Evolutionary conservation across 2,329 filamentous ascomycete genomes (phyloP).

Genomic region (Fusarium stilboides): DNA sequence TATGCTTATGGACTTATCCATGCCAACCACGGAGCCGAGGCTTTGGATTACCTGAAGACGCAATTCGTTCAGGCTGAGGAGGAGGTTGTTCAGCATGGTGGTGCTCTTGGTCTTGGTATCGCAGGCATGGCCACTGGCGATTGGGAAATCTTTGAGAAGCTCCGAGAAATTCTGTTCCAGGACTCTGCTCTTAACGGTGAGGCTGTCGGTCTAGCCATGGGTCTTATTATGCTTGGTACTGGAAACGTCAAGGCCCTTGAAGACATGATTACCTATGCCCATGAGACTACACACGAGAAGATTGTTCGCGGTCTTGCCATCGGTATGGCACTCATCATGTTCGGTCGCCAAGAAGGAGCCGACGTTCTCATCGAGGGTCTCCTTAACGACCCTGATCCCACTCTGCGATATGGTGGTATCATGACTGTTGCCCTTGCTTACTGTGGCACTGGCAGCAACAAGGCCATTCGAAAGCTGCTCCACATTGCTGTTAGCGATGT

Average conservation of each 20-base stretch:
- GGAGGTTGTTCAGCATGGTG: conserved; percentile 97
- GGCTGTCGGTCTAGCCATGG: conserved; percentile 95
- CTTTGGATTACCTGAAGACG: conserved; percentile 82
- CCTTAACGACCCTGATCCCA: conserved; percentile 92
- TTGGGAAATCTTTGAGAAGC: conserved; percentile 89
- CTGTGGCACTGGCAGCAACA: conserved; percentile 97
- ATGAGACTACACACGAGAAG: conserved; percentile 99
- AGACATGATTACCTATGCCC: conserved; percentile 97
- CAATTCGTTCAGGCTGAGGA: conserved; percentile 84
- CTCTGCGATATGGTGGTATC: conserved; percentile 95
- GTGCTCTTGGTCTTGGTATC: conserved; percentile 93
- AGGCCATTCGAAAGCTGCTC: conserved; percentile 94
- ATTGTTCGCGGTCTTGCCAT: conserved; percentile 95
- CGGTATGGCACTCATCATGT: conserved; percentile 99
- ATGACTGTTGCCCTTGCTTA: conserved; percentile 99
- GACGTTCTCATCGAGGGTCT: conserved; percentile 96
- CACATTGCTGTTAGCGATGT: conserved; percentile 98
- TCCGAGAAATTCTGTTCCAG: conserved; percentile 89
- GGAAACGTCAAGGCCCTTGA: conserved; percentile 93
- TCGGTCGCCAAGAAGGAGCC: conserved; percentile 92
- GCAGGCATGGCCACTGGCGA: conserved; percentile 98
- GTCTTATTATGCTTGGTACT: conserved; percentile 98
- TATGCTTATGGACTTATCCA: conserved; percentile 97
- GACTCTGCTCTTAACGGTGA: conserved; percentile 98
- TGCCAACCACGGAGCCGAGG: conserved; percentile 95